Percentiles rank a stretch among this genome's conserved stretches.
Evolutionary conservation across 2,329 filamentous ascomycete species (phyloP).

Genomic region (Fusarium bactridioides): DNA sequence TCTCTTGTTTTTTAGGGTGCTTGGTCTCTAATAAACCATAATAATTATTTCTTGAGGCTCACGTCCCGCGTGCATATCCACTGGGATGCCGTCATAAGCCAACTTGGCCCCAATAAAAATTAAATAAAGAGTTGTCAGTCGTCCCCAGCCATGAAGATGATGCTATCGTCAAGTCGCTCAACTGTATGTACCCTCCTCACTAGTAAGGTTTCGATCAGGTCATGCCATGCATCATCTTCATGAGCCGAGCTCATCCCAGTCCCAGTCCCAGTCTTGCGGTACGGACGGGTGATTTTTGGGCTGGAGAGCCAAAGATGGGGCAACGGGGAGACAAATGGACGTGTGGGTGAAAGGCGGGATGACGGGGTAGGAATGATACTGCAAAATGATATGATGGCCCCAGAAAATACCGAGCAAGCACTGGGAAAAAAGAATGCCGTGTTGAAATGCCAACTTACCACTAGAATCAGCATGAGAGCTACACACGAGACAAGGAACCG

Average conservation of each 20-base stretch:
- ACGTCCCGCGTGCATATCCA: slow-evolving; percentile 8
- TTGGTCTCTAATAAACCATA: neutral
- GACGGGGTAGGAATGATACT: slow-evolving; percentile 23
- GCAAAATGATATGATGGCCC: slow-evolving; percentile 25
- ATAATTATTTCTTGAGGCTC: slow-evolving; percentile 11
- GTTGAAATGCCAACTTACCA: slow-evolving; percentile 34
- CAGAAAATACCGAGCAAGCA: slow-evolving; percentile 14
- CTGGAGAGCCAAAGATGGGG: slow-evolving; percentile 21
- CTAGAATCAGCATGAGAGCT: slow-evolving; percentile 27
- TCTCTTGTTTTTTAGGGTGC: slow-evolving; percentile 5
- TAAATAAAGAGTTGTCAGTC: neutral
- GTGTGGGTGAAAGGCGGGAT: slow-evolving; percentile 36
- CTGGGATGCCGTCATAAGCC: slow-evolving; percentile 30
- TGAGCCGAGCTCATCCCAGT: slow-evolving; percentile 30
- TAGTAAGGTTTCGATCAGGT: slow-evolving; percentile 33
- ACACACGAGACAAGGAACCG: slow-evolving; percentile 13
- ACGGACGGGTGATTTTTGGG: slow-evolving; percentile 23
- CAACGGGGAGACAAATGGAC: slow-evolving; percentile 20
- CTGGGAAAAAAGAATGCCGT: neutral
- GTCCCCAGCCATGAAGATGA: slow-evolving; percentile 5
- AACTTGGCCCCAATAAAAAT: slow-evolving; percentile 2
- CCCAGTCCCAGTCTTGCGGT: slow-evolving; percentile 27
- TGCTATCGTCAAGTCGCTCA: slow-evolving; percentile 18
- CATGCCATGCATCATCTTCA: slow-evolving; percentile 33
- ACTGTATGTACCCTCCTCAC: slow-evolving; percentile 1